Percentiles rank a stretch among this genome's conserved stretches.
phyloP scores from a whole-genome alignment of 352 stramenopile genomes.

The Pythium coloratum region DNA sequence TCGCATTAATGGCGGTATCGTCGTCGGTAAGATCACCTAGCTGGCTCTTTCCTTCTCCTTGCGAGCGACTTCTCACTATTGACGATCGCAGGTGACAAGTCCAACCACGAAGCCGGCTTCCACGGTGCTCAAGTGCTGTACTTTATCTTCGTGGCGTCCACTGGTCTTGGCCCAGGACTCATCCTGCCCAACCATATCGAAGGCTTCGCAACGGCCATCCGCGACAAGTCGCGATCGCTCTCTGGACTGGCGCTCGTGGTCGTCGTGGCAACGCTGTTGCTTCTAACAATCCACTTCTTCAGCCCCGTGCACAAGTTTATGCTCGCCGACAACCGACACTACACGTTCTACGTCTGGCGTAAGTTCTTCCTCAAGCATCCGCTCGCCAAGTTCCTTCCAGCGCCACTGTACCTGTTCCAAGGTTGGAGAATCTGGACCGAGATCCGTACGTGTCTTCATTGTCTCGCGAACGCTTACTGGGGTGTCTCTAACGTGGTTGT shows the following conservation, averaged over 20 bases:
- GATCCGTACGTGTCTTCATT: constrained; percentile 45
- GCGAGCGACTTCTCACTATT: not conserved
- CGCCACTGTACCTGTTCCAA: constrained; percentile 58
- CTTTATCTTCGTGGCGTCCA: constrained; percentile 62
- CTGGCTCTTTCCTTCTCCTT: not conserved
- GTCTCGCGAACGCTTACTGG: not conserved
- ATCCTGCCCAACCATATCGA: constrained; percentile 35
- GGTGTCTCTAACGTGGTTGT: not conserved
- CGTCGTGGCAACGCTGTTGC: constrained; percentile 15
- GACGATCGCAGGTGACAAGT: constrained; percentile 66
- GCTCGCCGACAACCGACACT: constrained; percentile 91
- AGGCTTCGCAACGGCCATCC: constrained; percentile 37
- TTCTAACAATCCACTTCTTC: constrained; percentile 54
- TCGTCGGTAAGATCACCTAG: constrained; percentile 53
- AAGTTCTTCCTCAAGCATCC: constrained; percentile 82
- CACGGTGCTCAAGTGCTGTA: constrained; percentile 79
- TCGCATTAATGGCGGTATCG: constrained; percentile 73
- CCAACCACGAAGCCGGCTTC: constrained; percentile 75
- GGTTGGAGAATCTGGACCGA: constrained; percentile 67
- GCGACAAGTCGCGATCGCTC: constrained; percentile 35
- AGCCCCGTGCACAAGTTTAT: constrained; percentile 90
- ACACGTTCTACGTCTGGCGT: constrained; percentile 92
- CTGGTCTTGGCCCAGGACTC: constrained; percentile 59
- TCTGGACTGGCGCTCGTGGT: constrained; percentile 39
- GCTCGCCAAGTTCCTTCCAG: constrained; percentile 66